Percentiles rank a stretch among this genome's conserved stretches.
Evolutionary conservation across 2,329 filamentous ascomycete species (phyloP).

Genomic region (Ophiostoma ips): DNA sequence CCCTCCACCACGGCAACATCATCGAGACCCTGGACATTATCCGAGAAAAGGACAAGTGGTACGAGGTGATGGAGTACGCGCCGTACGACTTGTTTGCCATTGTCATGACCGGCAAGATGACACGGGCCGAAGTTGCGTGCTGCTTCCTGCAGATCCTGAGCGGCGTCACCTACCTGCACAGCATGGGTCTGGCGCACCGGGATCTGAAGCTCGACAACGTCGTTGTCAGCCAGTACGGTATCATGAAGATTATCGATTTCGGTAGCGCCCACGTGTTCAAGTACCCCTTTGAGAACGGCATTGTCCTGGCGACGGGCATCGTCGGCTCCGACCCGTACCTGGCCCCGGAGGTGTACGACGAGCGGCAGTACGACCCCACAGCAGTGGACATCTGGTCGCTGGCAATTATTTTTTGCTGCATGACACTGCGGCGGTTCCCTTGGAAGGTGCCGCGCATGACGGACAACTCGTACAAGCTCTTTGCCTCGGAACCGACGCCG

Average conservation of each 20-base stretch:
- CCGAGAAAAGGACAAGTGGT: conserved; percentile 88
- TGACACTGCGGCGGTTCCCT: conserved; percentile 86
- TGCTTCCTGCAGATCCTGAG: conserved; percentile 89
- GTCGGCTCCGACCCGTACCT: conserved; percentile 88
- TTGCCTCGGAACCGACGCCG: conserved; percentile 71
- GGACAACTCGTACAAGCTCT: conserved; percentile 91
- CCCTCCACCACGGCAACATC: conserved; percentile 92
- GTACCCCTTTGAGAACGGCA: conserved; percentile 89
- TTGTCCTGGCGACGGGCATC: conserved; percentile 61
- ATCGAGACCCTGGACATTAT: conserved; percentile 97
- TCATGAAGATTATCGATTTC: conserved; percentile 99
- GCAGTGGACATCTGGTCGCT: conserved; percentile 96
- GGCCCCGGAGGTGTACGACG: conserved; percentile 90
- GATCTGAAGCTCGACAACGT: conserved; percentile 97
- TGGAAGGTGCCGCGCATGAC: conserved; percentile 90
- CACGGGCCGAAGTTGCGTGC: conserved; percentile 77
- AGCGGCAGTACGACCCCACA: conserved; percentile 83
- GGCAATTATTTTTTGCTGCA: conserved; percentile 97
- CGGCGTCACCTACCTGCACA: conserved; percentile 87
- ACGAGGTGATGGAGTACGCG: conserved; percentile 97
- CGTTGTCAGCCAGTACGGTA: conserved; percentile 87
- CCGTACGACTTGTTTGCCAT: conserved; percentile 94
- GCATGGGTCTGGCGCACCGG: conserved; percentile 85
- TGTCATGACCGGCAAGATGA: conserved; percentile 98
- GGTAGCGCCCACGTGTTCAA: conserved; percentile 93